phyloP scores from a whole-genome alignment of 2,329 filamentous ascomycete species.

The Purpureocillium lavendulum region DNA sequence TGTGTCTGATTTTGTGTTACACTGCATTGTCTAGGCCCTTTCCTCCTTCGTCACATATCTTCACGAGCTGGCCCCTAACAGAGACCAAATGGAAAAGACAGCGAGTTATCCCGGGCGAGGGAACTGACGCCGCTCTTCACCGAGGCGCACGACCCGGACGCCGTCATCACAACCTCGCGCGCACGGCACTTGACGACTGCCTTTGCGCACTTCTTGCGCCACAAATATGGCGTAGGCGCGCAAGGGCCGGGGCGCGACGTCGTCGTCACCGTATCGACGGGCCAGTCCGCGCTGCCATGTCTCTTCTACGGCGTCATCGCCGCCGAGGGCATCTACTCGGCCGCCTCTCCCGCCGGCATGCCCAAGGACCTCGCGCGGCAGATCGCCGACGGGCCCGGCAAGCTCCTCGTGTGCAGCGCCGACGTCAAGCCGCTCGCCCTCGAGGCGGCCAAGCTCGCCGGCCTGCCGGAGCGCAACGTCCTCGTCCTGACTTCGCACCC shows the following conservation, averaged over 20 bases:
- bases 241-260: conserved; percentile 41
- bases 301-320: conserved; percentile 49
- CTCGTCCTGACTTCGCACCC: conserved; percentile 37
- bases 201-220: conserved; percentile 46
- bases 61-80: too few relatives aligned
- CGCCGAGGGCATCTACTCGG: conserved; percentile 50
- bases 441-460: conserved; percentile 38
- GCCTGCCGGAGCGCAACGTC: conserved; percentile 35
- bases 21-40: too few relatives aligned
- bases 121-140: conserved; percentile 46
- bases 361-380: conserved; percentile 40
- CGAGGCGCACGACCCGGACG: conserved; percentile 47
- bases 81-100: conserved; percentile 21
- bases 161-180: conserved; percentile 42
- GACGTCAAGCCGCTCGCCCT: conserved; percentile 36
- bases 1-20: too few relatives aligned
- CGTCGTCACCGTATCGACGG: conserved; percentile 47
- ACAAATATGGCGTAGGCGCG: conserved; percentile 41
- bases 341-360: conserved; percentile 41
- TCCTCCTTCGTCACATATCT: too few relatives aligned
- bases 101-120: conserved; percentile 19
- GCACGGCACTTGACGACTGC: conserved; percentile 39
- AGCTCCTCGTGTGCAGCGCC: conserved; percentile 35
- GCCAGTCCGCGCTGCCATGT: conserved; percentile 44
- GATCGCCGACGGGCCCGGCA: conserved; percentile 27